Evolutionary conservation across 306 rosid genomes (phyloP), one percentile per base, ranked within the genome.

Genomic region (Benincasa hispida): DNA sequence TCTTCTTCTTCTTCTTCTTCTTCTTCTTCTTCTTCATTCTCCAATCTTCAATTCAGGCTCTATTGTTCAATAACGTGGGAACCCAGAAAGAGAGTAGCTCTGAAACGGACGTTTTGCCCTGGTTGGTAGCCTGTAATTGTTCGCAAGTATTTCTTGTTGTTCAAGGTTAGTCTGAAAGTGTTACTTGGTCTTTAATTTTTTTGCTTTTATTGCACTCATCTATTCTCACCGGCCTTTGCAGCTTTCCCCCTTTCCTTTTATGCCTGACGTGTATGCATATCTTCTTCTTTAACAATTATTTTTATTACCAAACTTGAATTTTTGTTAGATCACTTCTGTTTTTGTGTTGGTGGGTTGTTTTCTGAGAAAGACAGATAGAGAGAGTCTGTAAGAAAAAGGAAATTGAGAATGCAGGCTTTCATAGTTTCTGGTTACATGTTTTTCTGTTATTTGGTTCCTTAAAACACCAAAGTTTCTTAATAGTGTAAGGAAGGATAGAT

Each of bases 151-250:
- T 85, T 81, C 91, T 88, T 87, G 87, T 58, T 79, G 25, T 79
- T 79, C 24, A 85, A 89, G 94, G 81, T 87, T 86, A 50, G 77
- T 84, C 77, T 79, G 19, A 55, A 41, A 79, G 76, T 86, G 77
- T 74, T 65, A 79, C 81, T 85, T 69, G 74, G 85, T 81, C 84
- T 84, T 84, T 83, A 75, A 10, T 80, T 84, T 81, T 82, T 82
- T 88, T 67, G 91, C 98, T 86, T 93, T 22, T 73, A 57, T 81
- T 81, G 53, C 85, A 93, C 98, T 89, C 89, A 41, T 88, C 84
- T 56, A 54, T 76, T 76, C 76, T 42, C 54, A 74, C 45, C 30
- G 75, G 74, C 68, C 90, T 85, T 73, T 86, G 79, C 88, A 79
- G 86, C 98, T 91, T 93, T 17, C 55, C 1, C 86, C 82, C 86